Evolutionary conservation across 257 asterid species (phyloP).

Genomic region (Ophiorrhiza pumila): DNA sequence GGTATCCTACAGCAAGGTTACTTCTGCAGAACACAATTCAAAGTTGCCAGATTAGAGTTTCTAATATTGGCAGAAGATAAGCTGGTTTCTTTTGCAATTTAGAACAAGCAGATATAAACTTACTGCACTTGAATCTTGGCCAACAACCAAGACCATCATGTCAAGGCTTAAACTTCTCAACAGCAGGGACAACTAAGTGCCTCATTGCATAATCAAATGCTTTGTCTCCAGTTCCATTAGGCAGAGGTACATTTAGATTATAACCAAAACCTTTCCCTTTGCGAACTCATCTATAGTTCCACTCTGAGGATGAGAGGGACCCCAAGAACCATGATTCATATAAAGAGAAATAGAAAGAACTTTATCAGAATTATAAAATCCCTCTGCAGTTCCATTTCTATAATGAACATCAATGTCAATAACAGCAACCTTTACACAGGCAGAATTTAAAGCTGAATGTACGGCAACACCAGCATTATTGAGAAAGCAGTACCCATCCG

Average conservation of each 20-base stretch:
- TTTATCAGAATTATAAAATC: conserved; percentile 54
- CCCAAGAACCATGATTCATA: conserved; percentile 96
- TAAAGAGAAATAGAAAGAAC: conserved; percentile 86
- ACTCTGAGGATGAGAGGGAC: conserved; percentile 78
- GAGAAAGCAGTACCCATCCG: conserved; percentile 84
- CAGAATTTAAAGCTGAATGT: conserved; percentile 50
- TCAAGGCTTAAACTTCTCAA: conserved; percentile 64
- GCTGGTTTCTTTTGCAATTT: too few relatives aligned
- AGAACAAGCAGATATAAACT: too few relatives aligned
- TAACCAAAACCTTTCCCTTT: conserved; percentile 72
- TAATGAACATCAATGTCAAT: conserved; percentile 87
- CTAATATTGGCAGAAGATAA: too few relatives aligned
- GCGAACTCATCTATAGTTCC: conserved; percentile 76
- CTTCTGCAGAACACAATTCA: too few relatives aligned
- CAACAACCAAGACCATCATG: conserved; percentile 65
- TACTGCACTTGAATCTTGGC: too few relatives aligned
- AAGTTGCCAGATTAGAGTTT: too few relatives aligned
- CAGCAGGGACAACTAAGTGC: conserved; percentile 58
- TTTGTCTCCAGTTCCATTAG: too few relatives aligned
- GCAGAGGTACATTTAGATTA: too few relatives aligned
- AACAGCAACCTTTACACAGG: conserved; percentile 48
- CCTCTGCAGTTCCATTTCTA: conserved; percentile 90
- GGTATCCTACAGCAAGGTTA: too few relatives aligned
- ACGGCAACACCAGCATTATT: conserved; percentile 82
- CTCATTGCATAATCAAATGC: conserved; percentile 60